Conservation (phyloP, 1,139 yeast genomes). For the Geotrichum phurueaensis region DNA sequence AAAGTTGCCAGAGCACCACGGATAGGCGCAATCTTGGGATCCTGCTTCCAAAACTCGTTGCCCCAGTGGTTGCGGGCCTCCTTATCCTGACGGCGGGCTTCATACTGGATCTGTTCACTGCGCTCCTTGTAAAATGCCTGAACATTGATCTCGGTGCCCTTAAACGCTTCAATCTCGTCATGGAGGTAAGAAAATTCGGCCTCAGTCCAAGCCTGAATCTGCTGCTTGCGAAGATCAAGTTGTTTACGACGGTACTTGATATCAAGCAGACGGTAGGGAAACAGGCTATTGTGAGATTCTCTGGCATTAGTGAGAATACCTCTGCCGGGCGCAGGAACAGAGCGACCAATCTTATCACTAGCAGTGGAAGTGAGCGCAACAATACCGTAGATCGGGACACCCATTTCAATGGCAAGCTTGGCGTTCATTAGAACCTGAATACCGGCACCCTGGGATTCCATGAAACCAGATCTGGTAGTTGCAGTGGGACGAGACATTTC, state of each 20-base stretch:
- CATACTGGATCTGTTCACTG: slow-evolving; percentile 79
- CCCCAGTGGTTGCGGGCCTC: slow-evolving; percentile 95
- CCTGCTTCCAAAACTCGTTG: slow-evolving; percentile 84
- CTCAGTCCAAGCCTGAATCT: slow-evolving; percentile 81
- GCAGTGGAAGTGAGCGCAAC: slow-evolving; percentile 95
- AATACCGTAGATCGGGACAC: slow-evolving; percentile 97
- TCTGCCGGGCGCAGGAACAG: slow-evolving; percentile 99
- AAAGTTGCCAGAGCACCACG: slow-evolving; percentile 95
- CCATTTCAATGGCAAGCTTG: slow-evolving; percentile 90
- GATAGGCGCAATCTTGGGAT: slow-evolving; percentile 91
- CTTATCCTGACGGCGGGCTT: slow-evolving; percentile 75
- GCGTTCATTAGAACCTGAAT: slow-evolving; percentile 95
- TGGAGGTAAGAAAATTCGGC: slow-evolving; percentile 66
- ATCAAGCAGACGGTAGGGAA: slow-evolving; percentile 75
- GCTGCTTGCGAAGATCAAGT: slow-evolving; percentile 68
- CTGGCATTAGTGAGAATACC: slow-evolving; percentile 98
- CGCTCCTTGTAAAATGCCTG: slow-evolving; percentile 65
- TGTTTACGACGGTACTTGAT: slow-evolving; percentile 93
- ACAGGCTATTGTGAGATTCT: slow-evolving; percentile 81
- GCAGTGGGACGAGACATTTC: slow-evolving; percentile 99
- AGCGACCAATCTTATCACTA: slow-evolving; percentile 95
- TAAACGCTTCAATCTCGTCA: slow-evolving; percentile 60
- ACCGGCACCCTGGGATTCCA: slow-evolving; percentile 99
- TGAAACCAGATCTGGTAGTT: slow-evolving; percentile 91
- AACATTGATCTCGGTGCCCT: slow-evolving; percentile 38